These are phyloP conservation scores for Stentor roeselii DNA, from an alignment of 73 alveolate genomes.

Conservation along the genomic window DNA sequence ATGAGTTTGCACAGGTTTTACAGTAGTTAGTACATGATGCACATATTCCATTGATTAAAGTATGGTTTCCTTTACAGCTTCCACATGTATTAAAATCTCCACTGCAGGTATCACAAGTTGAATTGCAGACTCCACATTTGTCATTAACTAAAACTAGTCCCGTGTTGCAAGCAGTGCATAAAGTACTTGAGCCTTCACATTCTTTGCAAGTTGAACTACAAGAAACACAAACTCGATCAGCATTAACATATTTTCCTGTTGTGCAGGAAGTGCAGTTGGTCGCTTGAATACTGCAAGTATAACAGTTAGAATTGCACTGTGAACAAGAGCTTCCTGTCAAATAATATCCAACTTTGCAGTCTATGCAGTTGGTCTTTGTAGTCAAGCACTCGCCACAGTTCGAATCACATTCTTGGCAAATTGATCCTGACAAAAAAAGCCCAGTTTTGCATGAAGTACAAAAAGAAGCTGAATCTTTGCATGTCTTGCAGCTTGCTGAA, in stretches of 20 bases:
- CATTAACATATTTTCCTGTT: conserved; percentile 21
- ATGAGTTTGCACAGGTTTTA: neutral
- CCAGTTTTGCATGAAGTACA: conserved; percentile 25
- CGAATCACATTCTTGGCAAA: conserved; percentile 18
- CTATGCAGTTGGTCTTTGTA: neutral
- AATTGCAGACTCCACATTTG: conserved; percentile 25
- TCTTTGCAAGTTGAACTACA: conserved; percentile 20
- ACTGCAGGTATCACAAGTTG: conserved; percentile 28
- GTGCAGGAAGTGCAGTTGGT: conserved; percentile 25
- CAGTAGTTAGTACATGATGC: neutral
- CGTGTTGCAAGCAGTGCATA: conserved; percentile 30
- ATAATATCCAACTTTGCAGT: conserved; percentile 15
- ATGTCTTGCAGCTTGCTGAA: conserved; percentile 7
- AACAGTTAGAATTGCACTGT: conserved; percentile 29
- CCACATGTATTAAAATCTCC: neutral
- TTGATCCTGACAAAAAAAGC: neutral
- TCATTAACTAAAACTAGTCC: conserved; percentile 20
- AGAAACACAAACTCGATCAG: neutral
- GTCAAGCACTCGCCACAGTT: conserved; percentile 27
- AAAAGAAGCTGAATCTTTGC: neutral
- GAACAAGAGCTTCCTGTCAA: neutral
- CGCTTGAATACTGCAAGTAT: neutral
- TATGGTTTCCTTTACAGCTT: neutral
- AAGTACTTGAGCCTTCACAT: conserved; percentile 15
- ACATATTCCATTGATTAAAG: neutral